Evolutionary conservation across 2,329 filamentous ascomycete genomes (phyloP), one percentile per base, ranked within the genome.

Genomic region (Apiospora hydei): DNA sequence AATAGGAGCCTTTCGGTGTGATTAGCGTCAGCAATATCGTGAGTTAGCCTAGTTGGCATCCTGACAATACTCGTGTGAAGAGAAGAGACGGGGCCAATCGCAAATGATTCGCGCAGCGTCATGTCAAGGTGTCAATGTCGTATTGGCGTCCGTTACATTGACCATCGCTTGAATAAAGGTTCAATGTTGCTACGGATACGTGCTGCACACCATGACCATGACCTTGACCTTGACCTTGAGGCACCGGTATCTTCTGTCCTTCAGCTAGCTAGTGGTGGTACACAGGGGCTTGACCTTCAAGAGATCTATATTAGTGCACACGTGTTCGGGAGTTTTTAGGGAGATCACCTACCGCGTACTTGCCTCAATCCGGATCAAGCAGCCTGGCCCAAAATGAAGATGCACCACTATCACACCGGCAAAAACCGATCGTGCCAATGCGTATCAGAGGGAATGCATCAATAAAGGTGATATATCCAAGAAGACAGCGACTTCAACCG

Each of bases 291-390:
- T 51, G 49, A 61, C 30, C 16, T 61, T 38, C 53, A 5, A 64
- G 57, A 38, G 34, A 38, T 38, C 34, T 38, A 64, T 64, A 34
- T 41, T 64, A 64, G 57, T 64, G 57, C 57, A 64, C 57, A 64
- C 57, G 57, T 64, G 57, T 24, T 64, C 57, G 57, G 57, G 57
- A 41, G 34, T 24, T 64, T 41, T 41, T n/a, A 41, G 34, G 18
- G 30, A 16, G 57, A 11, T n/a, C 16, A 41, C 57, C 57, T 64
- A 64, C 57, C 34, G 57, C 57, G 21, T n/a, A 64, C 57, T 64
- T 64, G 34, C 34, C 57, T 64, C 34, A 13, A 64, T 64, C 41
- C 21, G 57, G 34, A 21, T 11, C 18, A 21, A 64, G 51, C 51
- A 34, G 16, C 51, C 26, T 34, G 26, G 7, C 16, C 51, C 51